Conservation (phyloP, 1,284 basidiomycete species). For the Xerocomus nothofagi region DNA sequence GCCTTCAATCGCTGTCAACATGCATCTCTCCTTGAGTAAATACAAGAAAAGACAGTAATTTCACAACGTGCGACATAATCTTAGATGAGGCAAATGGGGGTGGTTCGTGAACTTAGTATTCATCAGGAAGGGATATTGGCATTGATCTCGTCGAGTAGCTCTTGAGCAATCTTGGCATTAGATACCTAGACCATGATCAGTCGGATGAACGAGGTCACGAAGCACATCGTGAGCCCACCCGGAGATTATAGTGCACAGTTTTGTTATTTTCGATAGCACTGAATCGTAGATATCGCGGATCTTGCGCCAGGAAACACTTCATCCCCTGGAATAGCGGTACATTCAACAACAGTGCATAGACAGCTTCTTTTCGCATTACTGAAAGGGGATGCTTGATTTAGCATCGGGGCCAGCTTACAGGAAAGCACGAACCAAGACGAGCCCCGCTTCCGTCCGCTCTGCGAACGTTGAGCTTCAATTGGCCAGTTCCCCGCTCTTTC, state of each 20-base stretch:
- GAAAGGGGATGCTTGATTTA: slow-evolving; percentile 4
- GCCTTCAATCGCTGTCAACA: slow-evolving; percentile 27
- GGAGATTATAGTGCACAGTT: slow-evolving; percentile 72
- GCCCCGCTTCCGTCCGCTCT: slow-evolving; percentile 67
- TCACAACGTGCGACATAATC: slow-evolving; percentile 37
- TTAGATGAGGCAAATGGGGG: slow-evolving; percentile 32
- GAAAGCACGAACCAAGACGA: slow-evolving; percentile 60
- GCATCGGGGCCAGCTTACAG: neutral
- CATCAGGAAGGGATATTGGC: slow-evolving; percentile 48
- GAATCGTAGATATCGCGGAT: slow-evolving; percentile 77
- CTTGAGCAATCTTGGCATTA: slow-evolving; percentile 61
- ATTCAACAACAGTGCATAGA: slow-evolving; percentile 83
- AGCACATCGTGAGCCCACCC: slow-evolving; percentile 48
- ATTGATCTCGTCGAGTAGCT: slow-evolving; percentile 56
- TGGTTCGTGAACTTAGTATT: slow-evolving; percentile 21
- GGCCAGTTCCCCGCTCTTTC: slow-evolving; percentile 88
- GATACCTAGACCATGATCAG: slow-evolving; percentile 43
- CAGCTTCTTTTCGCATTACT: slow-evolving; percentile 97
- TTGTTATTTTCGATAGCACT: slow-evolving; percentile 70
- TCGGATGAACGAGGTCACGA: neutral
- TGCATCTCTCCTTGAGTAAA: slow-evolving; percentile 27
- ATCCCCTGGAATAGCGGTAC: slow-evolving; percentile 86
- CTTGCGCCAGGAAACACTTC: slow-evolving; percentile 75
- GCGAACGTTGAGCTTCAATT: slow-evolving; percentile 79
- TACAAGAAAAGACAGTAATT: slow-evolving; percentile 31